phyloP scores from a whole-genome alignment of 192 early-diverging fungal genomes.

The Blastocladiella britannica region DNA sequence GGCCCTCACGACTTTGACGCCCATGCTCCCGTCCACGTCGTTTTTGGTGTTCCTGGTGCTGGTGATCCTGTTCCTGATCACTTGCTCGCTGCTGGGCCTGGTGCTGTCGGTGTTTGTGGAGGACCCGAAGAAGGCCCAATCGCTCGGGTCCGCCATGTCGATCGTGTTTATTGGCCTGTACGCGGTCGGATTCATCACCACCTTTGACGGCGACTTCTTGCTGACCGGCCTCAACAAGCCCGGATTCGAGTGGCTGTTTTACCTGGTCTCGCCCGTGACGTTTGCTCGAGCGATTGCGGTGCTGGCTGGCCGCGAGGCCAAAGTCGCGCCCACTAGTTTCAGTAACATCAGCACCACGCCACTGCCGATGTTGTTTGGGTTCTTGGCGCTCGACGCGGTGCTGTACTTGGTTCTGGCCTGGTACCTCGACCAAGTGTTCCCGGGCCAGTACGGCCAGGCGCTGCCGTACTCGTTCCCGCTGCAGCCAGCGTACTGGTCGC shows the following conservation, averaged over 20 bases:
- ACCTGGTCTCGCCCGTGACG: slow-evolving; percentile 12
- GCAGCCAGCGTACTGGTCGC: slow-evolving; percentile 15
- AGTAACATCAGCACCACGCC: slow-evolving; percentile 8
- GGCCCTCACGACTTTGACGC: slow-evolving; percentile 13
- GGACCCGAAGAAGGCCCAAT: slow-evolving; percentile 15
- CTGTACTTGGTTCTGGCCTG: slow-evolving; percentile 20
- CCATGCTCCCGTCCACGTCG: slow-evolving; percentile 10
- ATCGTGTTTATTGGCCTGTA: slow-evolving; percentile 8
- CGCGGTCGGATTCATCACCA: slow-evolving; percentile 9
- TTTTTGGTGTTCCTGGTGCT: slow-evolving; percentile 12
- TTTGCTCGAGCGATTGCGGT: slow-evolving; percentile 15
- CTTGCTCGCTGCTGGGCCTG: slow-evolving; percentile 10
- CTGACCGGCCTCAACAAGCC: background rate
- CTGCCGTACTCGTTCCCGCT: slow-evolving; percentile 18
- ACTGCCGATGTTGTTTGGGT: slow-evolving; percentile 10
- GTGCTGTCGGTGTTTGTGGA: slow-evolving; percentile 9
- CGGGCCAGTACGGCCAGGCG: slow-evolving; percentile 12
- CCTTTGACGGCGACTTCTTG: slow-evolving; percentile 7
- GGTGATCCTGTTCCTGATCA: slow-evolving; percentile 16
- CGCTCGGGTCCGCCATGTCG: slow-evolving; percentile 7
- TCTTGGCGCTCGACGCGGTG: slow-evolving; percentile 13
- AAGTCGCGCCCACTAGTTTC: slow-evolving; percentile 12
- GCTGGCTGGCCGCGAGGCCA: slow-evolving; percentile 12
- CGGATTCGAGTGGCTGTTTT: slow-evolving; percentile 10
- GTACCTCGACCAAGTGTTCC: slow-evolving; percentile 23